Percentiles rank a stretch among this genome's conserved stretches.
phyloP scores from a whole-genome alignment of 768 basidiomycete genomes.

The Leccinum boreale region DNA sequence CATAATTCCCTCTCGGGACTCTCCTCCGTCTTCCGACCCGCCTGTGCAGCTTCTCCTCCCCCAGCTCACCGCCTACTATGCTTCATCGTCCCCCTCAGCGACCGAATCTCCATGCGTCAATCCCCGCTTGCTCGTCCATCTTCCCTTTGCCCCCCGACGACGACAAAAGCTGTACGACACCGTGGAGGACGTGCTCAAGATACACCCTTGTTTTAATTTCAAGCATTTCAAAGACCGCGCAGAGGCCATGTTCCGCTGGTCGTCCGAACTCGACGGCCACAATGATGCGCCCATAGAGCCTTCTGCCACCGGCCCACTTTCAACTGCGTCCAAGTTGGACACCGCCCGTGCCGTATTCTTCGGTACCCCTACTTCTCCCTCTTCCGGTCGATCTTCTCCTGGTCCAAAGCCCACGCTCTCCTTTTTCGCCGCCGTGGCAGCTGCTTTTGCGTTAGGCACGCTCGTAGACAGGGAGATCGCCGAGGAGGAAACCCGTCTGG shows the following conservation, averaged over 20 bases:
- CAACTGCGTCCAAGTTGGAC: slow-evolving; percentile 21
- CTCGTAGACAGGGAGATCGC: slow-evolving; percentile 32
- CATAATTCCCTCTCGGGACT: slow-evolving; percentile 23
- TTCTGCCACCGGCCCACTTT: slow-evolving; percentile 16
- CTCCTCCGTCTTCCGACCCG: slow-evolving; percentile 13
- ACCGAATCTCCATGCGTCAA: slow-evolving; percentile 35
- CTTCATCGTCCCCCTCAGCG: slow-evolving; percentile 22
- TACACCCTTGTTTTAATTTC: slow-evolving; percentile 50
- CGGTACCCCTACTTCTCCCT: slow-evolving; percentile 13
- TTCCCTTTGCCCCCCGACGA: slow-evolving; percentile 37
- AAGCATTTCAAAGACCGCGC: slow-evolving; percentile 44
- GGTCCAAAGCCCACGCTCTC: slow-evolving; percentile 25
- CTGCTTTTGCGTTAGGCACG: slow-evolving; percentile 59
- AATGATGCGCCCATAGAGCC: slow-evolving; percentile 12
- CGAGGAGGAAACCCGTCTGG: slow-evolving; percentile 28
- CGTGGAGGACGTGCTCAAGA: slow-evolving; percentile 41
- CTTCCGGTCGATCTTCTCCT: slow-evolving; percentile 9
- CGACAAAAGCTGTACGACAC: slow-evolving; percentile 38
- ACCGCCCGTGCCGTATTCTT: slow-evolving; percentile 33
- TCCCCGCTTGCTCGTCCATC: slow-evolving; percentile 34
- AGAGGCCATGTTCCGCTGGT: slow-evolving; percentile 43
- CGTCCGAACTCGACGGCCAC: slow-evolving; percentile 28
- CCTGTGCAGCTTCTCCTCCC: slow-evolving; percentile 24
- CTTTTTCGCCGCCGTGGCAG: slow-evolving; percentile 59
- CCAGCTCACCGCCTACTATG: slow-evolving; percentile 17